Evolutionary conservation across 441 rosid species (phyloP), one percentile per base, ranked within the genome.

Genomic region (Theobroma grandiflorum): DNA sequence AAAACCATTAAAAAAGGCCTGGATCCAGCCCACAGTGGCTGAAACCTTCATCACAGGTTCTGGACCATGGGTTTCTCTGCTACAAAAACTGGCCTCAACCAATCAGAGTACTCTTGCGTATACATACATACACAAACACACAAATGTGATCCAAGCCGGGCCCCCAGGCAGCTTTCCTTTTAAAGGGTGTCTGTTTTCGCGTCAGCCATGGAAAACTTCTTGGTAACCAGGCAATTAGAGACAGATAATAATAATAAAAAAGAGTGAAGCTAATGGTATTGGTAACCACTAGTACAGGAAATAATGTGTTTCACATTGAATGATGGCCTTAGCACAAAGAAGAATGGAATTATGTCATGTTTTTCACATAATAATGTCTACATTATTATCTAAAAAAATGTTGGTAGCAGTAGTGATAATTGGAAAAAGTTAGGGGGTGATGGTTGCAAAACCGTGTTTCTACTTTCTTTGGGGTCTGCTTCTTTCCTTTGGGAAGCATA

Each of bases 171-270:
- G 58, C n/a, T 16, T 52, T 52, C 22, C 59, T 6, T 55, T 55
- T 55, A 2, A 16, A 18, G 59, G 49, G 15, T 47, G 52, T 12
- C 49, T 45, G 49, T 45, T 45, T 45, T 45, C 8, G 2, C 10
- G 49, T 45, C 49, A 73, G 50, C 50, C 64, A 12, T 73, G 6
- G 76, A 50, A 73, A 73, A 55, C 11, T 73, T 73, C 76, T 38
- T 55, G 76, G 12, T 20, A 38, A 55, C 65, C 37, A 6, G n/a
- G 38, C 50, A 72, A n/a, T 72, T 22, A 59, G 31, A n/a, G 31
- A 57, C 62, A 57, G 37, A 26, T 9, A 10, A 9, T 4, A 59
- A 58, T 22, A 58, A 16, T 52, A 4, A 52, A 1, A 40, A 40
- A 40, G 0, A n/a, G 22, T 18, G 59, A 53, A 18, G 59, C n/a